A percentile compares a stretch with the other conserved stretches of the same genome.
Evolutionary conservation across 306 rosid species (phyloP).

Genomic region (Macrotyloma uniflorum): DNA sequence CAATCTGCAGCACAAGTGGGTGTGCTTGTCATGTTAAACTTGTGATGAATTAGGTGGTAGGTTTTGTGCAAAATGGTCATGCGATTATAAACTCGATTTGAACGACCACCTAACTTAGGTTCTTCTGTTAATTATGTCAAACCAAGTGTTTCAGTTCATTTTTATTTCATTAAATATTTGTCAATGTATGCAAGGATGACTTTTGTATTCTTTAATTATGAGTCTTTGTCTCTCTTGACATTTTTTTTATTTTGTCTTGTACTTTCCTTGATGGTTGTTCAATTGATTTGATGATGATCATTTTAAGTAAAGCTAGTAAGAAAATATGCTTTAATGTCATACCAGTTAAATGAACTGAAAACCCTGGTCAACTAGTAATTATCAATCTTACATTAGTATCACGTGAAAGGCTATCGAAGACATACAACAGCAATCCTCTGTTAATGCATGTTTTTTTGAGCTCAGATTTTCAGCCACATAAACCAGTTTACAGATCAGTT

Average conservation of each 20-base stretch:
- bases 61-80: constrained; percentile 27
- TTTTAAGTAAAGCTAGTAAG: neutral
- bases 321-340: constrained; percentile 8
- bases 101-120: constrained; percentile 14
- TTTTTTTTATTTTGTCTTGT: neutral
- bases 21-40: constrained; percentile 13
- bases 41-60: constrained; percentile 19
- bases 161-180: constrained; percentile 9
- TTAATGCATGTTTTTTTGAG: neutral
- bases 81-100: neutral
- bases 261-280: constrained; percentile 2
- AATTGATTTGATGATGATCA: neutral
- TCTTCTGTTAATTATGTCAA: constrained; percentile 5
- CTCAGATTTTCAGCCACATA: neutral
- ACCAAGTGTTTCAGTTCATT: neutral
- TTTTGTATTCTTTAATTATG: neutral
- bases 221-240: constrained; percentile 10
- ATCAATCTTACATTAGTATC: neutral
- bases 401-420: neutral
- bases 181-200: neutral
- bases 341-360: constrained; percentile 1
- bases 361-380: constrained; percentile 10
- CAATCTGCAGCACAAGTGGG: constrained; percentile 8
- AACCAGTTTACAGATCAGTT: neutral
- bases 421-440: neutral